Evolutionary conservation across 2,329 filamentous ascomycete genomes (phyloP), one percentile per base, ranked within the genome.

Genomic region (Apiospora sp.): DNA sequence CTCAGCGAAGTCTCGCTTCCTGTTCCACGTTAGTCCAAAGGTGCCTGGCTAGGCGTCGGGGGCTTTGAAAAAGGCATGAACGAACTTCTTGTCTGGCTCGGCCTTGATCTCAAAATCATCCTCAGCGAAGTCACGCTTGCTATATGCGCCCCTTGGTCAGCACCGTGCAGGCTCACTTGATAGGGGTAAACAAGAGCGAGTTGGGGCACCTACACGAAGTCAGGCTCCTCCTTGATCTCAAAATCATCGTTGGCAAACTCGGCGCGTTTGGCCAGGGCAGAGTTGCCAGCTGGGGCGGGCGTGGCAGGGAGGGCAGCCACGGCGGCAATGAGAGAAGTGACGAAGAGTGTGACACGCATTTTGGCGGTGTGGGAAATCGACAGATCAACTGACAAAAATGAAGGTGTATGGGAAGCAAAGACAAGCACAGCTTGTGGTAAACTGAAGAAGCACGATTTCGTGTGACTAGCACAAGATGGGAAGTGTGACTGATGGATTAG

Each of bases 251-350:
- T 54, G 46, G 30, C 68, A 43, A 70, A 70, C 34, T 43, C 34
- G 30, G 5, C 30, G 5, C 34, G 30, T 5, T n/a, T 3, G n/a
- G 49, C 34, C 6, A 51, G 19, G 7, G 46, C 30, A 49, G 44
- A n/a, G 67, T 34, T 19, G 7, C 10, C 48, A 24, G 68, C 68
- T n/a, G n/a, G 13, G n/a, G 24, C 16, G 19, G 48, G 46, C n/a
- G 24, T 16, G 37, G 46, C 24, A 12, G 68, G 68, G 2, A 70
- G n/a, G 37, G 68, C 68, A 22, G 68, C 48, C 37, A 58, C 68
- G 24, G 68, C 68, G 12, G 48, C 68, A n/a, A 70, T 27, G 68
- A 70, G 48, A 14, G 68, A 51, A 43, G 68, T n/a, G 37, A 58
- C 46, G 41, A 70, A 22, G 68, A 70, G 37, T 22, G 48, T 27